Evolutionary conservation across 2,329 filamentous ascomycete species (phyloP).

Genomic region (Verticillium dahliae): DNA sequence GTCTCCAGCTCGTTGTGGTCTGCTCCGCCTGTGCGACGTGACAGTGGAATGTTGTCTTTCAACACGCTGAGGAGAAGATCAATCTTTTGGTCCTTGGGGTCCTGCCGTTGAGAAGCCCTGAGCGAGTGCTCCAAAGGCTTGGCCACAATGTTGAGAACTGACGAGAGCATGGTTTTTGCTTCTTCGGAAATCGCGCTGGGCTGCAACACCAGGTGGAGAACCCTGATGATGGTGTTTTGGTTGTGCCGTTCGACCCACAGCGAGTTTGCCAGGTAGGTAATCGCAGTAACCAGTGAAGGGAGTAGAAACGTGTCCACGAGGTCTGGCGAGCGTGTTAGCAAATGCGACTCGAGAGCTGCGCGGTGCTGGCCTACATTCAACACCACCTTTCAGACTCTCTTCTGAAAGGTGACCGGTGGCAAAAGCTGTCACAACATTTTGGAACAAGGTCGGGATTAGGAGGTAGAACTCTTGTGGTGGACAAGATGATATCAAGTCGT

Average conservation of each 20-base stretch:
- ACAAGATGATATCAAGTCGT: conserved; percentile 77
- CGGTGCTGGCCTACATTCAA: conserved; percentile 56
- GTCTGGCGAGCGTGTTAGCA: conserved; percentile 35
- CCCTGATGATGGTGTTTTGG: conserved; percentile 62
- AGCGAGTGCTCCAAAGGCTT: conserved; percentile 63
- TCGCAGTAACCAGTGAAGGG: conserved; percentile 69
- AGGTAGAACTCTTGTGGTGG: conserved; percentile 78
- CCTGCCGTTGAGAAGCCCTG: conserved; percentile 57
- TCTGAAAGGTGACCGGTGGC: conserved; percentile 59
- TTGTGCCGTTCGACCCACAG: conserved; percentile 62
- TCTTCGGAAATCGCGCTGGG: conserved; percentile 66
- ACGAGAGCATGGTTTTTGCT: conserved; percentile 62
- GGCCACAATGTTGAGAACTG: conserved; percentile 66
- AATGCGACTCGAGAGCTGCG: background rate
- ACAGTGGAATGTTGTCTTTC: conserved; percentile 49
- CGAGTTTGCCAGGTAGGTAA: conserved; percentile 64
- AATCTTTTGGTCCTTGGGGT: conserved; percentile 62
- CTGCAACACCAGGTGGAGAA: conserved; percentile 66
- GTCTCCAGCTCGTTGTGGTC: conserved; percentile 61
- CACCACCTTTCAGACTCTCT: conserved; percentile 64
- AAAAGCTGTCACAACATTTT: conserved; percentile 66
- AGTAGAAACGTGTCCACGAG: conserved; percentile 73
- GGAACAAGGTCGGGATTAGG: conserved; percentile 69
- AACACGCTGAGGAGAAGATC: conserved; percentile 63
- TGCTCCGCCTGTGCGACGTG: conserved; percentile 54